Evolutionary conservation across 345 rosid species (phyloP).

Genomic region (Acer saccharum): DNA sequence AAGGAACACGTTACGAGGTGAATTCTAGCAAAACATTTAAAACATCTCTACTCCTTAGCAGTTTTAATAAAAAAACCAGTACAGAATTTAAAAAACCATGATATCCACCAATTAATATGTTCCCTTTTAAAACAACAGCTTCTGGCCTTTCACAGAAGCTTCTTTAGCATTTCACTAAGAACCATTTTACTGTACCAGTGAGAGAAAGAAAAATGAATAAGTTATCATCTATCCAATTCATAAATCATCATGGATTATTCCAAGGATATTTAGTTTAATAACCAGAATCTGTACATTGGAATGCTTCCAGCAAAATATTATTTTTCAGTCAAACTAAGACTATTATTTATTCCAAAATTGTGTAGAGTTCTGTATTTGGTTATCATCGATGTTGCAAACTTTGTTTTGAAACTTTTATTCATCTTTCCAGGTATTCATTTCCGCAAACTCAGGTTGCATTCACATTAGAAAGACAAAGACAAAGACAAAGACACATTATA

Average conservation of each 20-base stretch:
- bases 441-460: neutral
- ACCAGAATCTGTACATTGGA: neutral
- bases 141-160: neutral
- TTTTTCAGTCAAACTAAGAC: neutral
- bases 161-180: neutral
- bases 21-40: neutral
- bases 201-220: neutral
- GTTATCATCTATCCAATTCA: neutral
- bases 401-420: neutral
- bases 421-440: neutral
- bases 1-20: neutral
- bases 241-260: conserved; percentile 1
- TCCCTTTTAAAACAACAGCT: neutral
- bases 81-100: neutral
- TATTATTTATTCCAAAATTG: neutral
- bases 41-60: conserved; percentile 2
- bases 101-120: neutral
- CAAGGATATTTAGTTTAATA: neutral
- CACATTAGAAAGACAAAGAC: neutral
- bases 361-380: neutral
- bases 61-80: neutral
- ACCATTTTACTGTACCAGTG: neutral
- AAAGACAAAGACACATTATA: neutral
- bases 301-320: neutral
- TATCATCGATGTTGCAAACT: neutral